Conservation (phyloP, 257 asterid species). For the Plantago major region DNA sequence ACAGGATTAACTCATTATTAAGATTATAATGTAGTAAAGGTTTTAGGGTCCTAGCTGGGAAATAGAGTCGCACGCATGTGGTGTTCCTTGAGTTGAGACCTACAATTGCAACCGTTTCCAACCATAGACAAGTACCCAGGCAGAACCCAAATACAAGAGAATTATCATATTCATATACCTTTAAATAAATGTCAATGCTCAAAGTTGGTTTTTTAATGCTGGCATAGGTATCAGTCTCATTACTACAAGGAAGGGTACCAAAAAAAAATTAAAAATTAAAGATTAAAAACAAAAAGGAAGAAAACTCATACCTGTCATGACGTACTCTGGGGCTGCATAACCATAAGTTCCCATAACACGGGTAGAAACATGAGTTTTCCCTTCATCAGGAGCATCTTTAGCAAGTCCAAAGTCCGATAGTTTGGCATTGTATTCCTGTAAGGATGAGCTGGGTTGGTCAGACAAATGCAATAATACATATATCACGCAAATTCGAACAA, state of each 20-base stretch:
- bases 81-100: too few species aligned
- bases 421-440: constrained; percentile 61
- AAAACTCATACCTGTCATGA: constrained; percentile 43
- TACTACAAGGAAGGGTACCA: not conserved
- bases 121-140: too few species aligned
- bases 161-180: too few species aligned
- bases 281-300: not conserved
- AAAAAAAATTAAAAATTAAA: not conserved
- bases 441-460: not conserved
- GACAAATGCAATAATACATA: not conserved
- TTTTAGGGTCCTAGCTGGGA: too few species aligned
- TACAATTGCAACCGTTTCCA: too few species aligned
- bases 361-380: constrained; percentile 62
- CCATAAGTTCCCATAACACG: constrained; percentile 61
- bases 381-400: constrained; percentile 69
- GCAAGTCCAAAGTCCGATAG: constrained; percentile 73
- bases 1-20: too few species aligned
- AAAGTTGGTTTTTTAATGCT: too few species aligned
- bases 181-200: too few species aligned
- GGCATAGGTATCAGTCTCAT: too few species aligned
- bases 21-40: too few species aligned
- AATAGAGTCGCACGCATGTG: too few species aligned
- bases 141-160: too few species aligned
- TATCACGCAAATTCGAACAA: not conserved
- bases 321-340: constrained; percentile 61